Conservation (phyloP, 1,284 basidiomycete species). For the Athelia psychrophila region DNA sequence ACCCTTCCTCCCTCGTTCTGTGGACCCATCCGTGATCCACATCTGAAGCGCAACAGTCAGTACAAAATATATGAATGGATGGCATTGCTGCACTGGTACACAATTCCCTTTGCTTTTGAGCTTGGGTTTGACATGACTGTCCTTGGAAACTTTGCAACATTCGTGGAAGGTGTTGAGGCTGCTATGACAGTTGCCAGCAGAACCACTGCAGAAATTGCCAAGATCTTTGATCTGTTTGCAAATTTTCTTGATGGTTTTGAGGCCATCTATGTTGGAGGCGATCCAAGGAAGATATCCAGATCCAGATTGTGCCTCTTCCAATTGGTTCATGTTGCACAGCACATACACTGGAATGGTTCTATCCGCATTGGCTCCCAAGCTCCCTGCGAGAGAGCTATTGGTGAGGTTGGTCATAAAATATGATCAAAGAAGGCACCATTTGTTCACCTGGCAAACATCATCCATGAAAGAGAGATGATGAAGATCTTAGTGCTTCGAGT, state of each 20-base stretch:
- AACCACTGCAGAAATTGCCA: not conserved
- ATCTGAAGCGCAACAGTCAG: constrained; percentile 5
- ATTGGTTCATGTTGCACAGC: constrained; percentile 6
- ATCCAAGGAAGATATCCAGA: constrained; percentile 6
- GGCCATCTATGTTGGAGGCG: constrained; percentile 5
- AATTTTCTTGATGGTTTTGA: constrained; percentile 7
- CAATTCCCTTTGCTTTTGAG: constrained; percentile 3
- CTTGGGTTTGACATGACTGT: constrained; percentile 3
- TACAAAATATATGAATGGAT: constrained; percentile 7
- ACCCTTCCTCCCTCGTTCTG: constrained; percentile 4
- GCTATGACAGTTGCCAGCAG: constrained; percentile 3
- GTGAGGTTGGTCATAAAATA: constrained; percentile 3
- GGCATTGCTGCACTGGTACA: constrained; percentile 4
- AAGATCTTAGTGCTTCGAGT: not conserved
- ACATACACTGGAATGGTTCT: constrained; percentile 10
- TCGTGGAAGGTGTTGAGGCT: constrained; percentile 3
- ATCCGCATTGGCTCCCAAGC: constrained; percentile 5
- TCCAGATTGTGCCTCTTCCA: constrained; percentile 7
- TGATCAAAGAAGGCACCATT: constrained; percentile 2
- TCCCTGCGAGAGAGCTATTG: constrained; percentile 4
- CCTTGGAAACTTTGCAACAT: constrained; percentile 3
- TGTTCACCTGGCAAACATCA: constrained; percentile 1
- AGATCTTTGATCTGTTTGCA: not conserved
- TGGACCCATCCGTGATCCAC: constrained; percentile 3
- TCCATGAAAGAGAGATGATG: not conserved